Base-by-base conservation (phyloP, 2,329 filamentous ascomycete genomes). In the Tolypocladium paradoxum region DNA sequence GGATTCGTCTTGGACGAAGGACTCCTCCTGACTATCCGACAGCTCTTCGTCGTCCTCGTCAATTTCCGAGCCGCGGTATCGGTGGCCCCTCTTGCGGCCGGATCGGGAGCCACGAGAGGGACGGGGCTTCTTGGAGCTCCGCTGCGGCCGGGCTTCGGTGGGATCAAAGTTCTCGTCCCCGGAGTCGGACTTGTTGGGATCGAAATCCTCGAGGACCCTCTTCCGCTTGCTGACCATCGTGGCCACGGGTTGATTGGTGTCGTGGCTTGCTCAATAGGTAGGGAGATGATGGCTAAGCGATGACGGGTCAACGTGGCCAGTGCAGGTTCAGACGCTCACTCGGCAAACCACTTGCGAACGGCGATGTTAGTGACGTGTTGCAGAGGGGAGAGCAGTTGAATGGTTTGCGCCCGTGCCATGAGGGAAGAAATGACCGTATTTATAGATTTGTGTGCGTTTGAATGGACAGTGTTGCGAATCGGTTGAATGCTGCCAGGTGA, bases 81-180 rank as follows among this genome's bases (percentile, higher is more conserved):
- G 72, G 51, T 64, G 65, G 38, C 63, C 62, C 50, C 70, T 71
- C 60, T 67, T 73, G 27, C 68, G 65, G 20, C 65, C 58, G 4
- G 68, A 55, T 50, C 61, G 63, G 18, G 64, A 61, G 37, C 65
- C 61, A 51, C 67, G 69, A 6, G 71, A 66, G 33, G 71, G 65
- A 27, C 73, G 71, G 6, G 69, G 61, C 52, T 73, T 75, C 58
- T 73, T 77, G 52, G 67, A 67, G 55, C 57, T 67, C 54, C 71
- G 71, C 16, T 68, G 68, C 18, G 76, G 70, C 33, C 70, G 69
- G 29, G 68, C 72, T 58, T 76, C 73, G 24, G 65, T 63, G 18
- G 82, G 82, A 54, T 83, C 77, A 61, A 85, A 86, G 65, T 84
- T 84, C 58, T 82, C 81, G 62, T 86, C 83, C 49, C 82, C 77